Base-by-base conservation (phyloP, 331 rosid genomes). In the Malus hybrid region DNA sequence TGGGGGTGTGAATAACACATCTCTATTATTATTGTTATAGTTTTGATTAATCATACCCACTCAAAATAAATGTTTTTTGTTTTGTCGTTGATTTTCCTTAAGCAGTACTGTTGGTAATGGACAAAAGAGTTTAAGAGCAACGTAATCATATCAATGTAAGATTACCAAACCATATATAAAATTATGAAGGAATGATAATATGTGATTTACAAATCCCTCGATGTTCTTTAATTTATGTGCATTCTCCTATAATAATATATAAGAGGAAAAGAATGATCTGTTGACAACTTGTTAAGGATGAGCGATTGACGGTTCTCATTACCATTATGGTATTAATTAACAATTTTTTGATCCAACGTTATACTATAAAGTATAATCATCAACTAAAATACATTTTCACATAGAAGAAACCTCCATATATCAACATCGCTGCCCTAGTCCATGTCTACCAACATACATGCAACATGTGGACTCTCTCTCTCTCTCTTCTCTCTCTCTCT, bases 111-210 rank as follows among this genome's bases (percentile, higher is more conserved):
- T 60, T 24, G 61, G 76, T 34, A 64, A 78, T 81, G 69, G 88
- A 88, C 81, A 81, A 29, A 63, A 63, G 39, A 63, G 19, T 28
- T 62, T 29, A 31, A 63, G 68, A 60, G 19, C 68, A 65, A 42
- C 71, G 67, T 81, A 60, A 67, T 73, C 81, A 67, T 54, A 76
- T 72, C 55, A 50, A 33, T 54, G 27, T 54, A 50, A 82, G 79
- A 78, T 77, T 61, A 65, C 80, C 57, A 80, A 64, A 64, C 68
- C 68, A 31, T 3, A 10, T 34, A 29, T 34, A 46, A 64, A 85
- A 82, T 69, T 62, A 83, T 82, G 76, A 63, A 79, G 79, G 59
- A 55, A 77, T 83, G 59, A 78, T 80, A 54, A 80, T 74, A 65
- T 78, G 69, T 24, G 60, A 72, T 81, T 60, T 76, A 59, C 39